A percentile compares a stretch with the other conserved stretches of the same genome.
These are phyloP conservation scores for Pleurotus giganteus DNA, from an alignment of 768 basidiomycete genomes.

Conservation along the genomic window DNA sequence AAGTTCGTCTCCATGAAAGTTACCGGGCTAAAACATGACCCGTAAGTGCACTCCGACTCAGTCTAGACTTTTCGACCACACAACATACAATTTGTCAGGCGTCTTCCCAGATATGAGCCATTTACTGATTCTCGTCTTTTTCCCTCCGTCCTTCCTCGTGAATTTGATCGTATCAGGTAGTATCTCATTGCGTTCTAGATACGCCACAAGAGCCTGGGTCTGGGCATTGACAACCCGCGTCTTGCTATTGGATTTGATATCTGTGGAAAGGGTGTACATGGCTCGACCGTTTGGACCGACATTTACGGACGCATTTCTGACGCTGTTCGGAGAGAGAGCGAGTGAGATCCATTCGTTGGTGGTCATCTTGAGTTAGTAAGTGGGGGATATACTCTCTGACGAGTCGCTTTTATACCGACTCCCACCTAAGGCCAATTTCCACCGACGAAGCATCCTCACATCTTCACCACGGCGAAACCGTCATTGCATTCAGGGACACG, in stretches of 20 bases:
- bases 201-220: neutral
- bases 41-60: neutral
- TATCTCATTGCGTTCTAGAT: conserved; percentile 3
- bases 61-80: neutral
- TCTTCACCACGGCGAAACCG: no score
- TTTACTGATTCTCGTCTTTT: neutral
- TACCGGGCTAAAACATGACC: neutral
- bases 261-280: conserved; percentile 1
- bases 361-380: neutral
- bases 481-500: no score
- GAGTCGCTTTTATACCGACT: no score
- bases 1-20: conserved; percentile 6
- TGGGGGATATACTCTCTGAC: no score
- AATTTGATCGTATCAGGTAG: conserved; percentile 5
- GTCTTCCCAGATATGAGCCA: neutral
- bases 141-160: neutral
- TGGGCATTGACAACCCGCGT: neutral
- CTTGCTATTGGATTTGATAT: conserved; percentile 4
- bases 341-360: neutral
- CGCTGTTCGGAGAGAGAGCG: conserved; percentile 6
- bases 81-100: conserved; percentile 1
- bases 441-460: no score
- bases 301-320: neutral
- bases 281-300: neutral
- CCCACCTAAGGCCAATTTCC: no score